phyloP scores from a whole-genome alignment of 2,329 filamentous ascomycete species.

The Scedosporium apiospermum region DNA sequence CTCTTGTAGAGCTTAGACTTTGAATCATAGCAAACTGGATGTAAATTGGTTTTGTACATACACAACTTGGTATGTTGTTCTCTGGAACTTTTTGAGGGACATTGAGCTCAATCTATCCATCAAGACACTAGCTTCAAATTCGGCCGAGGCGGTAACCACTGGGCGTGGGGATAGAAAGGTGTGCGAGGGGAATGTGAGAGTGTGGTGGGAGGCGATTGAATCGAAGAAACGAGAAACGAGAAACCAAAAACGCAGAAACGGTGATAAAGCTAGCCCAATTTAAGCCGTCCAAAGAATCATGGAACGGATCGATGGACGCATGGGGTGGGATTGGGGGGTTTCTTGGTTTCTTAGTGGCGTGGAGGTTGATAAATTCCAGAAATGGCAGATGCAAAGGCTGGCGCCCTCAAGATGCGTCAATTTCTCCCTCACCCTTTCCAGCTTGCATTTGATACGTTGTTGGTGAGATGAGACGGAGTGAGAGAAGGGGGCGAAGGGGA shows the following conservation, averaged over 20 bases:
- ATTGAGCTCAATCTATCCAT: background rate
- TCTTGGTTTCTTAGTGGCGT: no score
- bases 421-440: no score
- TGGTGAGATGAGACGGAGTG: no score
- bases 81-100: background rate
- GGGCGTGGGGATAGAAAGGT: background rate
- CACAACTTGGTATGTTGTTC: background rate
- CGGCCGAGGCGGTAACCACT: background rate
- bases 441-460: no score
- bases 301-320: no score
- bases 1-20: background rate
- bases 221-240: background rate
- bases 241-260: background rate
- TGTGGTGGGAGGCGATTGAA: background rate
- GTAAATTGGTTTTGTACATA: background rate
- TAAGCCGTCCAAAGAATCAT: no score
- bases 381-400: no score
- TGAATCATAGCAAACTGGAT: background rate
- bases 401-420: no score
- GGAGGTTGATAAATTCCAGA: no score
- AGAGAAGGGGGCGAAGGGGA: no score
- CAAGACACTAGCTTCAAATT: background rate
- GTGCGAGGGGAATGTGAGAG: background rate
- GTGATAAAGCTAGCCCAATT: background rate
- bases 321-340: no score